Conservation (phyloP, 768 basidiomycete species). For the Leccinum obscurum region DNA sequence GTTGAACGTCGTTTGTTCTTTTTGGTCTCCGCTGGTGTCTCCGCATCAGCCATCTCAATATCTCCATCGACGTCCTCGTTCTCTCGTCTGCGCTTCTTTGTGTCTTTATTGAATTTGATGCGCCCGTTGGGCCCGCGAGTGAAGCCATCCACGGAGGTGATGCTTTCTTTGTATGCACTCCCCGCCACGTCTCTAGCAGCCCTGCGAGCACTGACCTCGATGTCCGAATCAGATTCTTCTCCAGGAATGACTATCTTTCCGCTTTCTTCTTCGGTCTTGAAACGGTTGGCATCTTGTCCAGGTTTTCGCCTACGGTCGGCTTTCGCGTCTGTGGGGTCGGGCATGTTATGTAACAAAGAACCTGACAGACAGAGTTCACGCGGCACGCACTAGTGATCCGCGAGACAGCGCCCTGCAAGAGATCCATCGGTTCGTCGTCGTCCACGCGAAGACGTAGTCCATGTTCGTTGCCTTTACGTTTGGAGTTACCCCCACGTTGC, state of each 20-base stretch:
- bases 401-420: conserved; percentile 77
- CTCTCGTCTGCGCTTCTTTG: conserved; percentile 84
- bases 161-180: conserved; percentile 77
- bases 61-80: conserved; percentile 61
- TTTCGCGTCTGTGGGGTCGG: conserved; percentile 38
- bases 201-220: conserved; percentile 39
- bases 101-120: conserved; percentile 96
- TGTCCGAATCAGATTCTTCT: conserved; percentile 50
- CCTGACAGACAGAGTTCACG: neutral
- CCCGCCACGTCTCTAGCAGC: conserved; percentile 60
- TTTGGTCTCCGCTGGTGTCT: conserved; percentile 42
- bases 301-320: conserved; percentile 66
- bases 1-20: conserved; percentile 51
- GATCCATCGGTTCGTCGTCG: conserved; percentile 93
- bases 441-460: conserved; percentile 78
- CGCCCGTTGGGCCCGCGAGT: conserved; percentile 80
- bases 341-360: conserved; percentile 12
- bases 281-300: conserved; percentile 81
- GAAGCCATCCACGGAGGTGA: conserved; percentile 89
- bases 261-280: conserved; percentile 83
- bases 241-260: conserved; percentile 78
- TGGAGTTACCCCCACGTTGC: conserved; percentile 33
- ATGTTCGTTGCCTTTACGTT: conserved; percentile 38
- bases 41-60: conserved; percentile 75
- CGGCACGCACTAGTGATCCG: conserved; percentile 63